Evolutionary conservation across 371 early-diverging fungal species (phyloP).

Genomic region (Rhizopus sp.): DNA sequence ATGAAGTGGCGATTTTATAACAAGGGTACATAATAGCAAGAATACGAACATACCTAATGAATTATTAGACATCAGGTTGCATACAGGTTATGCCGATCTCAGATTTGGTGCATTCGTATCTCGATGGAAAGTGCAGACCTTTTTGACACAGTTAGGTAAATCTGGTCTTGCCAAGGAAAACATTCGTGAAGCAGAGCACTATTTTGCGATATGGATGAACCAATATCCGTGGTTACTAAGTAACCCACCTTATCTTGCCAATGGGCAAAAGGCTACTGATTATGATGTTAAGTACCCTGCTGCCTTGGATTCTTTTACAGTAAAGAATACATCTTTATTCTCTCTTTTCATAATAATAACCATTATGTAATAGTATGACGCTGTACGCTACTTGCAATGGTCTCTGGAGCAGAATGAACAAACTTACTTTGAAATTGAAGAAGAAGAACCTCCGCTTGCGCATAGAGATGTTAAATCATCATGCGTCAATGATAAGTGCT

Average conservation of each 20-base stretch:
- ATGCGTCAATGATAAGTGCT: conserved; percentile 59
- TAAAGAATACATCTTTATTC: background rate
- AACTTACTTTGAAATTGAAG: conserved; percentile 54
- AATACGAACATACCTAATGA: background rate
- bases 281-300: conserved; percentile 12
- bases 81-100: conserved; percentile 65
- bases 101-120: conserved; percentile 62
- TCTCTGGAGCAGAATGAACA: conserved; percentile 47
- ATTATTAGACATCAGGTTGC: conserved; percentile 44
- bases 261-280: conserved; percentile 21
- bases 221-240: conserved; percentile 66
- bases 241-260: conserved; percentile 38
- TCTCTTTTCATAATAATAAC: background rate
- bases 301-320: conserved; percentile 23
- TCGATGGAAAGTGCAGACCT: conserved; percentile 45
- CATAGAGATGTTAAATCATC: conserved; percentile 57
- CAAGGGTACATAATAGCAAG: conserved; percentile 4
- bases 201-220: conserved; percentile 68
- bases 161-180: conserved; percentile 52
- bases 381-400: conserved; percentile 49
- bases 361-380: conserved; percentile 47
- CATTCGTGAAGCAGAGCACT: conserved; percentile 56
- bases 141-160: conserved; percentile 58
- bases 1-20: conserved; percentile 56
- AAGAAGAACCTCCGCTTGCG: conserved; percentile 45